These are phyloP conservation scores for Scedosporium dehoogii DNA, from an alignment of 2,329 filamentous ascomycete genomes.

Conservation along the genomic window DNA sequence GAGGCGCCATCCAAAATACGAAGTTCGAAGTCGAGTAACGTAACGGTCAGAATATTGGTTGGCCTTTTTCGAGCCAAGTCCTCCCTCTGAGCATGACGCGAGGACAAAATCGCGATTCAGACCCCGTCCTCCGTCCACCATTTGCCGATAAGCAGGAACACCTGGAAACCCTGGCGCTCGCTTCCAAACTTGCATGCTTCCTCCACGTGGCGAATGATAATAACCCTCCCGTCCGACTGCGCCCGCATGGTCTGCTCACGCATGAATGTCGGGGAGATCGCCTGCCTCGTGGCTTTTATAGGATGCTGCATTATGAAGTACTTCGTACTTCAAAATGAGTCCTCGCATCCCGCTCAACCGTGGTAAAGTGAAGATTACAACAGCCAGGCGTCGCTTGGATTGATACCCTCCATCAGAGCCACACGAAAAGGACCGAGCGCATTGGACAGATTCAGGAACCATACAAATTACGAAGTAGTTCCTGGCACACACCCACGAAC, in stretches of 20 bases:
- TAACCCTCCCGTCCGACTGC: not conserved
- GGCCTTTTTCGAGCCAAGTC: too few species aligned
- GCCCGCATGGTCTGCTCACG: not conserved
- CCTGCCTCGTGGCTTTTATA: not conserved
- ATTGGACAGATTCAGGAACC: too few species aligned
- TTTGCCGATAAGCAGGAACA: not conserved
- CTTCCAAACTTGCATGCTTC: not conserved
- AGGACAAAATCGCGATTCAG: not conserved
- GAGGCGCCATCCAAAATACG: too few species aligned
- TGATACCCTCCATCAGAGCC: not conserved
- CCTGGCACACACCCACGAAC: too few species aligned
- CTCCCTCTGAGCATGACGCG: too few species aligned
- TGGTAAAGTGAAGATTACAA: too few species aligned
- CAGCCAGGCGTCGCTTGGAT: too few species aligned
- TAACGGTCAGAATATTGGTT: too few species aligned
- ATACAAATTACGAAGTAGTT: too few species aligned
- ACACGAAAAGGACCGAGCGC: not conserved
- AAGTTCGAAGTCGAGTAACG: too few species aligned
- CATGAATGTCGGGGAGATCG: not conserved
- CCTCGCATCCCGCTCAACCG: not conserved
- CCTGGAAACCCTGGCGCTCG: not conserved
- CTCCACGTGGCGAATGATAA: constrained; percentile 3
- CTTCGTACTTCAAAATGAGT: not conserved
- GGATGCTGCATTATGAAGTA: not conserved
- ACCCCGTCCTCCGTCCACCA: not conserved